Evolutionary conservation across 2,329 filamentous ascomycete genomes (phyloP), one percentile per base, ranked within the genome.

Genomic region (Verticillium nonalfalfae): DNA sequence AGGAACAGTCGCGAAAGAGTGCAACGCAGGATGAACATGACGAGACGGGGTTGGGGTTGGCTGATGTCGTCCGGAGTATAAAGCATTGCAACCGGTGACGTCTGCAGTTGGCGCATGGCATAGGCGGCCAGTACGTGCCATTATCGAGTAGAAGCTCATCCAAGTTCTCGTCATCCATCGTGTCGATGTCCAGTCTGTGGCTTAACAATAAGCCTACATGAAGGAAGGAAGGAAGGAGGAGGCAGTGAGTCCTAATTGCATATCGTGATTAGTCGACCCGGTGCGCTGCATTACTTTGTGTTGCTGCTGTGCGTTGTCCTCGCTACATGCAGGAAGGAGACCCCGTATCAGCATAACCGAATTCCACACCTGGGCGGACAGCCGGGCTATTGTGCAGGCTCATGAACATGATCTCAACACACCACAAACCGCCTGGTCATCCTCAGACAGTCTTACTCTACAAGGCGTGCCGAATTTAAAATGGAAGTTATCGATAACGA

Each of bases 1-100:
- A 70, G 58, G 80, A 82, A 66, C 80, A 83, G 62, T 81, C 77
- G 1, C 79, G 72, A 61, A 80, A 82, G 1, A 82, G 69, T 0
- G 79, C 80, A 4, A 79, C 80, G 61, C 80, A 82, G 63, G 78
- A 81, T 3, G 80, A 81, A 64, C 80, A 82, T 0, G 79, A 75
- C 6, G 70, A 71, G 58, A 78, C 71, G 1, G 79, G 80, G 60
- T 82, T 82, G 0, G 80, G 80, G 61, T 82, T 82, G 31, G 73
- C 78, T 0, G 71, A 50, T 0, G 77, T 77, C 0, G 79, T 81
- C 36, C 79, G 75, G 10, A 82, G 69, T 26, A 81, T 78, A 11
- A 82, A 70, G 60, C 80, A 82, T 60, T 82, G 79, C 9, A 82
- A 68, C 1, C 78, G 75, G 50, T 76, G 72, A 3, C 71, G 72